Conservation (phyloP, 139 green algal genomes). For the Chlamydomonas sp. region DNA sequence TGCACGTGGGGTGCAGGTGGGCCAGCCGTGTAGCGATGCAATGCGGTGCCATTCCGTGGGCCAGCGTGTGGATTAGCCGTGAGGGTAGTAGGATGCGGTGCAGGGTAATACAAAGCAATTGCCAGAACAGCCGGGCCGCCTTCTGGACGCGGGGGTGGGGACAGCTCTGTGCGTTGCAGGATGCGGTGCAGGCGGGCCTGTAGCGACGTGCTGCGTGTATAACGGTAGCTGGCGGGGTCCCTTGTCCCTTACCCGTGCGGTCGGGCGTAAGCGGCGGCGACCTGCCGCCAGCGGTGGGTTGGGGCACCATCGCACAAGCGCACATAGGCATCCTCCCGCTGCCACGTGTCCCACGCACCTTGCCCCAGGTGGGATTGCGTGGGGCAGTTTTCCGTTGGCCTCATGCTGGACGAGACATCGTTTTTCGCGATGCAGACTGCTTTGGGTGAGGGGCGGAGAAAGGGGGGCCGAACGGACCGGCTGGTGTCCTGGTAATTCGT, state of each 20-base stretch:
- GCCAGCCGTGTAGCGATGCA: neutral
- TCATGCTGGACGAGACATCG: conserved; percentile 31
- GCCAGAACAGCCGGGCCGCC: neutral
- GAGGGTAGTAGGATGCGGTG: too few species aligned
- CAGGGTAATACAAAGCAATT: too few species aligned
- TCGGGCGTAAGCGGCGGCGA: too few species aligned
- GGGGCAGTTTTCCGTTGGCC: conserved; percentile 30
- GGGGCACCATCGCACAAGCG: neutral
- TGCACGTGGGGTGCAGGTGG: conserved; percentile 44
- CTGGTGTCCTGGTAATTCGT: too few species aligned
- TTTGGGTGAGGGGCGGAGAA: too few species aligned
- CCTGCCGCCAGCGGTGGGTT: too few species aligned
- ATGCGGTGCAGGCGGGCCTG: neutral
- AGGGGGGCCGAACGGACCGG: too few species aligned
- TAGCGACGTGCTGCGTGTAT: neutral
- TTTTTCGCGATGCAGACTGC: too few species aligned
- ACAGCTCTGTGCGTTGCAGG: neutral
- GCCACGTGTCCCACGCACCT: neutral
- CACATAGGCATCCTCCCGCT: neutral
- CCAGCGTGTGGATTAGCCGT: too few species aligned
- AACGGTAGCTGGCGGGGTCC: neutral
- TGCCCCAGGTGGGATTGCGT: conserved; percentile 26
- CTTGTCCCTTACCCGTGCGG: neutral
- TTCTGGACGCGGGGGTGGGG: neutral
- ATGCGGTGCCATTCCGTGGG: too few species aligned